Base-by-base conservation (phyloP, 2,329 filamentous ascomycete species). In the Fusarium abutilonis region DNA sequence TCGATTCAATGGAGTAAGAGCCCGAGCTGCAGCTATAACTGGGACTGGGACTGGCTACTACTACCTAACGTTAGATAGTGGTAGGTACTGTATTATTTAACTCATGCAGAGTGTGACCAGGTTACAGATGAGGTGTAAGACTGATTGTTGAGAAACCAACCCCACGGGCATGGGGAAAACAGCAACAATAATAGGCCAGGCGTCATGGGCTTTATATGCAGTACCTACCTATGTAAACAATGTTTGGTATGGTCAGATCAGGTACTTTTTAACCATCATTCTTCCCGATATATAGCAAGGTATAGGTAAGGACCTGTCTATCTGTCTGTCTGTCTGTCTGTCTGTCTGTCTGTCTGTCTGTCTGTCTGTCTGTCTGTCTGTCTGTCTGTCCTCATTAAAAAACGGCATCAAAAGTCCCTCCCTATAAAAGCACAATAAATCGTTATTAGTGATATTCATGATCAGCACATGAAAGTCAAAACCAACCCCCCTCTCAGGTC, bases 81-180 rank as follows among this genome's bases (percentile, higher is more conserved):
- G 23, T 26, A 26, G 23, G 6, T 26, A 26, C 23, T 26, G 23
- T 8, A 26, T 26, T 13, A 31, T 31, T 31, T 31, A 10, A 31
- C 29, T 31, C 29, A 31, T 11, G 31, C 15, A 52, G 47, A 61
- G 31, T 61, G 60, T 49, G 57, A 60, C 50, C 38, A 19, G 47
- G 26, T 38, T 15, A 28, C 38, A 43, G 11, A 43, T 38, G 41
- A 34, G 14, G 38, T 63, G 61, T 65, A 61, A 67, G 66, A 52
- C 38, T 39, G 17, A 19, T 29, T 19, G 63, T 54, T 50, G 53
- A 19, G 19, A 4, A 19, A 19, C 19, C 19, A 19, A 64, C 61
- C 62, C 61, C 62, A 57, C 61, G 61, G 47, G 43, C 31, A 60
- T 49, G 55, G 56, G 44, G 59, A 40, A 34, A 51, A 29, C 9